phyloP scores from a whole-genome alignment of 208 protist species.

The Crithidia expoeki region DNA sequence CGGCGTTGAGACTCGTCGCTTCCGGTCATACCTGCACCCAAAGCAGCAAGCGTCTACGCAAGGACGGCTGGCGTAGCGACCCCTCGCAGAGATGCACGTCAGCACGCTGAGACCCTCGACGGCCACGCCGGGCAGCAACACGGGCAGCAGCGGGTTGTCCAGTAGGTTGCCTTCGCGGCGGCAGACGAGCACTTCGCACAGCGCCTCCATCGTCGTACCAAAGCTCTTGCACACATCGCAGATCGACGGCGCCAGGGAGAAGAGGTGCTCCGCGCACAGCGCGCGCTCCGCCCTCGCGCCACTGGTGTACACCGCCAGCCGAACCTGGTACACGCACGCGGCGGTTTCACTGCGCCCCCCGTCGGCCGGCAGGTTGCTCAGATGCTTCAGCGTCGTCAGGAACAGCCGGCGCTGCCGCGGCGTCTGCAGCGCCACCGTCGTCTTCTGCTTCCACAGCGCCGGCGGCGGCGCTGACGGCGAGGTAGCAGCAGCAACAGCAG shows the following conservation, averaged over 20 bases:
- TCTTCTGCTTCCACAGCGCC: background rate
- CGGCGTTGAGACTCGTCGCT: background rate
- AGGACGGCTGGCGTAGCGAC: conserved; percentile 1
- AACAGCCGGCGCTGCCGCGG: background rate
- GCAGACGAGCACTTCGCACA: conserved; percentile 23
- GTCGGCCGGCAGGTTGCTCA: too few species aligned
- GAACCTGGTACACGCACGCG: too few species aligned
- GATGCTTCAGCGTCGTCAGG: too few species aligned
- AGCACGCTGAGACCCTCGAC: conserved; percentile 5
- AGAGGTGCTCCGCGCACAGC: too few species aligned
- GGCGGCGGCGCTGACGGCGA: background rate
- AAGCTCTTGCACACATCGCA: too few species aligned
- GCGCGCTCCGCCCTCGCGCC: too few species aligned
- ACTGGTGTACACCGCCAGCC: too few species aligned
- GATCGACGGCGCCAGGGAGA: too few species aligned
- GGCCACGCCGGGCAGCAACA: too few species aligned
- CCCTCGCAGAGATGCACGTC: conserved; percentile 12
- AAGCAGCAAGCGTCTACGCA: conserved; percentile 24
- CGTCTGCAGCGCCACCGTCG: background rate
- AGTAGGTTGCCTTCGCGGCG: conserved; percentile 19
- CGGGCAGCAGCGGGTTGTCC: too few species aligned
- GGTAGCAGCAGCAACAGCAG: background rate
- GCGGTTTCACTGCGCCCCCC: too few species aligned
- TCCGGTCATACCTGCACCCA: background rate
- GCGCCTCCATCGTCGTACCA: conserved; percentile 12